Evolutionary conservation across 2,329 filamentous ascomycete species (phyloP).

Genomic region (Acephala macrosclerotiorum): DNA sequence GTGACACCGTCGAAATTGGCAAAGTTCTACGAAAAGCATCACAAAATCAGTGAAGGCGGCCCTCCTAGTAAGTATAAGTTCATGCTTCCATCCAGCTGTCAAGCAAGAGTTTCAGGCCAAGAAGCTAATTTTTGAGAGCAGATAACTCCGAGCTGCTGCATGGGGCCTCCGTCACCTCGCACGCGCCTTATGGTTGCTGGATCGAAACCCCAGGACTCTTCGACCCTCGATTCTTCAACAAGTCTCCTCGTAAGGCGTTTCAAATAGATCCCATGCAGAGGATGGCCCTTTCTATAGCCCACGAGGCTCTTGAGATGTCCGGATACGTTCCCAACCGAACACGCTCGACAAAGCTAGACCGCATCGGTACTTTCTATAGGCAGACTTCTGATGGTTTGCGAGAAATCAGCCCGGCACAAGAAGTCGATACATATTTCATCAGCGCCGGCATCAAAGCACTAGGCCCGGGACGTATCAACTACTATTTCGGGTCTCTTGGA

Average conservation of each 20-base stretch:
- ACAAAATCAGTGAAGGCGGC: too few relatives aligned
- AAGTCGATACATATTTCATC: slow-evolving; percentile 33
- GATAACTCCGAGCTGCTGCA: too few relatives aligned
- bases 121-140: background rate
- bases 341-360: slow-evolving; percentile 48
- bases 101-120: background rate
- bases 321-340: slow-evolving; percentile 62
- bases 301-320: slow-evolving; percentile 81
- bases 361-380: slow-evolving; percentile 36
- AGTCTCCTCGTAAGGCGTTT: slow-evolving; percentile 80
- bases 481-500: slow-evolving; percentile 50
- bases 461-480: slow-evolving; percentile 42
- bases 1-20: too few relatives aligned
- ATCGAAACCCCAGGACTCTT: slow-evolving; percentile 75
- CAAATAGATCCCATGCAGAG: slow-evolving; percentile 84
- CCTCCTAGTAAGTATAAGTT: too few relatives aligned
- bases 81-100: too few relatives aligned
- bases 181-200: slow-evolving; percentile 61
- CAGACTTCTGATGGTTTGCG: slow-evolving; percentile 33
- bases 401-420: slow-evolving; percentile 30
- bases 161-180: too few relatives aligned
- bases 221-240: slow-evolving; percentile 85
- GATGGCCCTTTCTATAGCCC: slow-evolving; percentile 71
- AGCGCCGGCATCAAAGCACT: slow-evolving; percentile 35
- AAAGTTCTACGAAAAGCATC: too few relatives aligned